Evolutionary conservation across 1,284 basidiomycete genomes (phyloP), one percentile per base, ranked within the genome.

Genomic region (Ustilago nuda): DNA sequence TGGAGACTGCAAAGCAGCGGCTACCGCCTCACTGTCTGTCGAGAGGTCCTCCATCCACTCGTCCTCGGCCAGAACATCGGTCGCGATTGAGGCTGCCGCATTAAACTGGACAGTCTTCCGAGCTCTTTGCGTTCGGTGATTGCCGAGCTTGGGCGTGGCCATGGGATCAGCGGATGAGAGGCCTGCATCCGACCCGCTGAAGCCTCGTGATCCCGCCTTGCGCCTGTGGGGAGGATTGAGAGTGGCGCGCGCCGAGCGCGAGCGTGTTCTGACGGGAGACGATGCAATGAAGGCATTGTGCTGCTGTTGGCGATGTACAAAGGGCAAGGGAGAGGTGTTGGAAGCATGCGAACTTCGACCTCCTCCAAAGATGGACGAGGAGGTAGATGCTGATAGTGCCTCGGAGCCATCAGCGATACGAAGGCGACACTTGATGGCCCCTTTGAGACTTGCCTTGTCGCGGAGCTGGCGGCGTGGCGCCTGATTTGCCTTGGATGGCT

Each of bases 221-320:
- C 59, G 51, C 39, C 61, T 74, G 9, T 53, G 45, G 15, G 70
- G 63, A 32, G 69, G 13, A 1, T 61, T 61, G 1, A 59, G 12
- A 7, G 61, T 62, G 4, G 61, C 60, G n/a, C 76, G 64, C 8
- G 64, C 70, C n/a, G 73, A 57, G 15, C 74, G 61, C 3, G 76
- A 64, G 5, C 78, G 66, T 8, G 73, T 80, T 5, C 67, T 57
- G 60, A 79, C 56, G 27, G 79, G 79, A 23, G 79, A 81, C 1
- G 79, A 73, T 15, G 79, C 79, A 8, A 75, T 65, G 50, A 77
- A 81, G 13, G 66, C 60, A 56, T 54, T 72, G n/a, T 61, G 69
- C 48, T 69, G 67, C 50, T 60, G 67, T 45, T 60, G 56, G 6
- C 63, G 51, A 8, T 56, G 60, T n/a, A 51, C 52, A 27, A 71